Evolutionary conservation across 2,329 filamentous ascomycete genomes (phyloP).

Genomic region (Arthrocladium fulminans): DNA sequence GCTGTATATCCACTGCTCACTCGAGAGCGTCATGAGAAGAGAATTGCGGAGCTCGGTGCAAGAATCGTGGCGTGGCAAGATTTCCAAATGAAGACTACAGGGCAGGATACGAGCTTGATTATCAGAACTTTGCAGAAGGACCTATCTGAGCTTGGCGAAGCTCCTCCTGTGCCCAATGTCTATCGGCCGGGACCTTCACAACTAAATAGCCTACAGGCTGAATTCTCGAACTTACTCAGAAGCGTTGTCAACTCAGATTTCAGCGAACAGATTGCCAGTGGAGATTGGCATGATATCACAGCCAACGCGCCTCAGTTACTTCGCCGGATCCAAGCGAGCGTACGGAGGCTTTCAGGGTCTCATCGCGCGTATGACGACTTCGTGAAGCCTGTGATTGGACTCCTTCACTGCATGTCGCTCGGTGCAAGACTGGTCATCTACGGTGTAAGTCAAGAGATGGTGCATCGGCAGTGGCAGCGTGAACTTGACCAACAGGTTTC

Average conservation of each 20-base stretch:
- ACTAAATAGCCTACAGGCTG: slow-evolving; percentile 64
- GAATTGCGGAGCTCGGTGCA: slow-evolving; percentile 46
- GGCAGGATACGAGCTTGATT: slow-evolving; percentile 59
- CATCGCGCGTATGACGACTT: slow-evolving; percentile 82
- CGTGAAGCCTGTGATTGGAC: slow-evolving; percentile 64
- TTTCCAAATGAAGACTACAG: slow-evolving; percentile 61
- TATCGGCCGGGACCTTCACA: slow-evolving; percentile 63
- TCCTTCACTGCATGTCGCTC: slow-evolving; percentile 69
- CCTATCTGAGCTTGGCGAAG: slow-evolving; percentile 54
- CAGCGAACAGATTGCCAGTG: background rate
- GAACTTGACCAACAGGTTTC: background rate
- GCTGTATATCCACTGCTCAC: slow-evolving; percentile 55
- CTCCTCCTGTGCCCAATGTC: slow-evolving; percentile 58
- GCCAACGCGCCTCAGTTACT: slow-evolving; percentile 26
- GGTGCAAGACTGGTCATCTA: slow-evolving; percentile 34
- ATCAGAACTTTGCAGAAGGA: slow-evolving; percentile 55
- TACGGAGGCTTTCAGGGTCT: slow-evolving; percentile 57
- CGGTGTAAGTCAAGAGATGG: background rate
- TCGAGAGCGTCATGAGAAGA: slow-evolving; percentile 48
- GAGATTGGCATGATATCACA: background rate
- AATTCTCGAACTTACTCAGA: slow-evolving; percentile 69
- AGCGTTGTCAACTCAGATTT: slow-evolving; percentile 41
- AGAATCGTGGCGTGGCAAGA: slow-evolving; percentile 52
- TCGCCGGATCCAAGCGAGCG: slow-evolving; percentile 23
- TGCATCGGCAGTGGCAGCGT: background rate